A percentile compares a stretch with the other conserved stretches of the same genome.
phyloP scores from a whole-genome alignment of 1,284 basidiomycete genomes.

The Heterobasidion parviporum region DNA sequence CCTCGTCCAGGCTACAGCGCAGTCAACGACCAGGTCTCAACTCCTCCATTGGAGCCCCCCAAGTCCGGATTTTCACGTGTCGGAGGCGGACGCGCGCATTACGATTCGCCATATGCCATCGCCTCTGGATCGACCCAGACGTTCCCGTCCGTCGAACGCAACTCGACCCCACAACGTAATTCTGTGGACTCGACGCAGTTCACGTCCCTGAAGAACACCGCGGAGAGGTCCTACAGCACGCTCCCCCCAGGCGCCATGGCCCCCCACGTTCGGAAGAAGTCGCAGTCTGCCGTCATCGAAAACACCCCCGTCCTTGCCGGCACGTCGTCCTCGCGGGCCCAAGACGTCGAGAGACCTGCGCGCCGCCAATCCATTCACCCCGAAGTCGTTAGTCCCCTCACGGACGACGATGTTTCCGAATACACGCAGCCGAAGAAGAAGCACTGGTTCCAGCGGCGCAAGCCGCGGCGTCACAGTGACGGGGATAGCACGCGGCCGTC shows the following conservation, averaged over 20 bases:
- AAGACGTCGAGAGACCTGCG: conserved; percentile 2
- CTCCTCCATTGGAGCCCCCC: conserved; percentile 21
- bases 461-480: conserved; percentile 53
- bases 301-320: conserved; percentile 27
- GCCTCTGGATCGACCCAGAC: conserved; percentile 42
- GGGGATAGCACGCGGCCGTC: conserved; percentile 24
- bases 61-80: conserved; percentile 69
- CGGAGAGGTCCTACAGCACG: conserved; percentile 21
- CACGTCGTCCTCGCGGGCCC: neutral
- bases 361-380: conserved; percentile 10
- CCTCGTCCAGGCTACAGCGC: conserved; percentile 42
- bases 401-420: conserved; percentile 17
- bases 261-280: conserved; percentile 68
- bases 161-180: conserved; percentile 16
- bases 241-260: conserved; percentile 58
- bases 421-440: conserved; percentile 36
- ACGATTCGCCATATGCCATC: conserved; percentile 73
- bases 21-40: conserved; percentile 25
- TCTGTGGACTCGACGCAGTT: conserved; percentile 37
- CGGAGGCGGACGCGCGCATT: conserved; percentile 71
- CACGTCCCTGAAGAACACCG: conserved; percentile 39
- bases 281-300: conserved; percentile 73
- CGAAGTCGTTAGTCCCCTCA: conserved; percentile 9
- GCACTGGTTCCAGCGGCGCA: conserved; percentile 58
- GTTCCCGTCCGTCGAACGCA: conserved; percentile 56